These are phyloP conservation scores for Rhodamnia argentea DNA, from an alignment of 345 rosid species.

Conservation along the genomic window DNA sequence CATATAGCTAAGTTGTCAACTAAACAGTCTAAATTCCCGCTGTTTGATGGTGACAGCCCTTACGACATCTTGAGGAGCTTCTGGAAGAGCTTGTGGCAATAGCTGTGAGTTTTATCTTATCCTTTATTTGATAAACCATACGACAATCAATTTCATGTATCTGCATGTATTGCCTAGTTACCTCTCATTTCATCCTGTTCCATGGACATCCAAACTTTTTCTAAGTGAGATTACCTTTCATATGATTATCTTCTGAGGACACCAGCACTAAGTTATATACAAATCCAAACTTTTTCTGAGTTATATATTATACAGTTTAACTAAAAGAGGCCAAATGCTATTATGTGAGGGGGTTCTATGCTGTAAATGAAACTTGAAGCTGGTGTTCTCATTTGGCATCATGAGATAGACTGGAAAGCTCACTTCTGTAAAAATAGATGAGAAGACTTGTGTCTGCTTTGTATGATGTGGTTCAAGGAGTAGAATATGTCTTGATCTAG, in stretches of 20 bases:
- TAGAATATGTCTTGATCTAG: neutral
- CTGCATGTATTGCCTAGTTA: neutral
- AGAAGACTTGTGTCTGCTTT: neutral
- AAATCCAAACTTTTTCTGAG: no score
- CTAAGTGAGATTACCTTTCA: neutral
- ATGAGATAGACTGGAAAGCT: neutral
- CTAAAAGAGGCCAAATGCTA: neutral
- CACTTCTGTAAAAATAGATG: neutral
- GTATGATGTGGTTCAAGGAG: neutral
- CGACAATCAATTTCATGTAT: neutral
- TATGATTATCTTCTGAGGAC: neutral
- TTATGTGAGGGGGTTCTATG: neutral
- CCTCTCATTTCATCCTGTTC: neutral
- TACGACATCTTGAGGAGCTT: conserved; percentile 80
- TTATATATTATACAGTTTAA: neutral
- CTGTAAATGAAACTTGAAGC: neutral
- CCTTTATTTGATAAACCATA: neutral
- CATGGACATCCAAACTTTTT: neutral
- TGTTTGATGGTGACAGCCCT: conserved; percentile 39
- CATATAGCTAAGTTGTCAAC: neutral
- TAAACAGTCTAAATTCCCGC: neutral
- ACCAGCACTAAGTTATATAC: neutral
- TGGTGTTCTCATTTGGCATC: neutral
- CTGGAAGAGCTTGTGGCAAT: conserved; percentile 83
- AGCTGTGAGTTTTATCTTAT: conserved; percentile 53